Base-by-base conservation (phyloP, 1,284 basidiomycete genomes). In the Malassezia sympodialis region DNA sequence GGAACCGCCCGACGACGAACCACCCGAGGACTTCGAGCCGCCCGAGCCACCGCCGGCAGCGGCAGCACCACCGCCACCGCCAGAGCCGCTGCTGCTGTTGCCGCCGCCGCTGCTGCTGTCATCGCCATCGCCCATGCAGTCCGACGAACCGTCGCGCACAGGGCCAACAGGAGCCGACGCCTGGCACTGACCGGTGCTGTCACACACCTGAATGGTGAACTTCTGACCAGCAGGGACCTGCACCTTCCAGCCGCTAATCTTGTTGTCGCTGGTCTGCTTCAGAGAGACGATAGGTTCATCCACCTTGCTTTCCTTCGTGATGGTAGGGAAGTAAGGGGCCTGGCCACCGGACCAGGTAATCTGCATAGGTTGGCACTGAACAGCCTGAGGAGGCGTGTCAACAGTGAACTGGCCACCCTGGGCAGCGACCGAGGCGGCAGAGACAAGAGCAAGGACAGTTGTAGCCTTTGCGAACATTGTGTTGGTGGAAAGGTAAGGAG, bases 301-400 rank as follows among this genome's bases (percentile, higher is more conserved):
- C 2, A 28, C 19, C 35, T 51, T 26, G 17, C 61, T 59, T 11
- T 31, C 21, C 26, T 27, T 14, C 17, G 61, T 59, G 53, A 56
- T 51, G 15, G 24, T 28, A 14, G 57, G 55, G 56, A 12, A 49
- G 61, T 53, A 63, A 17, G 61, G 61, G 10, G 49, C 41, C 26
- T 44, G 8, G 28, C 59, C 61, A 26, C 63, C 63, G 21, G n/a
- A 28, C 61, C 60, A 65, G 23, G 40, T 46, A 40, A 65, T 49
- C 17, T 41, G 12, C 23, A 52, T 17, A 48, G 60, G 60, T 51
- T 58, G 58, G 60, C 63, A 65, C 53, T 60, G 52, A n/a, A 55
- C 30, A 28, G 62, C 45, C 19, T 34, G 11, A 15, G 26, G 6
- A 12, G 63, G 61, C 8, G 63, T 65, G 58, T 49, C 48, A 12